A percentile compares a stretch with the other conserved stretches of the same genome.
Conservation (phyloP, 1,284 basidiomycete species). For the Sporisorium scitamineum region DNA sequence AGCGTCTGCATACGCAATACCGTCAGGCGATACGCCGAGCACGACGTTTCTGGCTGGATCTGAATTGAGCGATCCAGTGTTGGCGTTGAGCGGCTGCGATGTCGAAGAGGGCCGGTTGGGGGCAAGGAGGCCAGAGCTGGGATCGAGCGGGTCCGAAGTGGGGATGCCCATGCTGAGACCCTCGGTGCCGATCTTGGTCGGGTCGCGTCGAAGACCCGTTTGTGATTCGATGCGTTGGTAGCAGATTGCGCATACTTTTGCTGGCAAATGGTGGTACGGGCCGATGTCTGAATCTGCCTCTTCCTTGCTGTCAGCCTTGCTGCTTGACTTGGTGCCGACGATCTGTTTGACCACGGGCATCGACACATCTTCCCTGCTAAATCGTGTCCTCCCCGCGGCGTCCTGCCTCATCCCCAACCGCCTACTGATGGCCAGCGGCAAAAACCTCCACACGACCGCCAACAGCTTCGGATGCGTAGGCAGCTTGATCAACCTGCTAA, state of each 20-base stretch:
- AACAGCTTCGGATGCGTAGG: slow-evolving; percentile 62
- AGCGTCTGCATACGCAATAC: slow-evolving; percentile 62
- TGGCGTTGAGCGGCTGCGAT: slow-evolving; percentile 38
- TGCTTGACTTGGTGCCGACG: slow-evolving; percentile 11
- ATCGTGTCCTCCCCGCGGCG: slow-evolving; percentile 21
- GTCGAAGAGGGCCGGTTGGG: slow-evolving; percentile 31
- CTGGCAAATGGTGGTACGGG: slow-evolving; percentile 56
- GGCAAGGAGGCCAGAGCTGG: slow-evolving; percentile 44
- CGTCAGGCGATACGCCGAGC: slow-evolving; percentile 50
- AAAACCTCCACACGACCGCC: slow-evolving; percentile 60
- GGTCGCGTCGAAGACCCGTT: slow-evolving; percentile 45
- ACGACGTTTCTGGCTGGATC: slow-evolving; percentile 21
- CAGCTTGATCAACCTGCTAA: slow-evolving; percentile 74
- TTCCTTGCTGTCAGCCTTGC: slow-evolving; percentile 4
- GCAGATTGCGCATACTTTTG: slow-evolving; percentile 63
- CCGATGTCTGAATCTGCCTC: slow-evolving; percentile 17
- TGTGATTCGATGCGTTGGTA: slow-evolving; percentile 57
- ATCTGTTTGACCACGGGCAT: slow-evolving; percentile 29
- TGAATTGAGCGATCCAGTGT: slow-evolving; percentile 1
- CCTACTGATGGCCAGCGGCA: slow-evolving; percentile 47
- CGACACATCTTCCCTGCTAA: slow-evolving; percentile 24
- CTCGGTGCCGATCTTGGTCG: slow-evolving; percentile 40
- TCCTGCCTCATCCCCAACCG: slow-evolving; percentile 53
- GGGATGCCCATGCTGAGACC: slow-evolving; percentile 58
- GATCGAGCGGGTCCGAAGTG: slow-evolving; percentile 60